Evolutionary conservation across 805 yeast species (phyloP).

Genomic region (Monosporozyma aerobia): DNA sequence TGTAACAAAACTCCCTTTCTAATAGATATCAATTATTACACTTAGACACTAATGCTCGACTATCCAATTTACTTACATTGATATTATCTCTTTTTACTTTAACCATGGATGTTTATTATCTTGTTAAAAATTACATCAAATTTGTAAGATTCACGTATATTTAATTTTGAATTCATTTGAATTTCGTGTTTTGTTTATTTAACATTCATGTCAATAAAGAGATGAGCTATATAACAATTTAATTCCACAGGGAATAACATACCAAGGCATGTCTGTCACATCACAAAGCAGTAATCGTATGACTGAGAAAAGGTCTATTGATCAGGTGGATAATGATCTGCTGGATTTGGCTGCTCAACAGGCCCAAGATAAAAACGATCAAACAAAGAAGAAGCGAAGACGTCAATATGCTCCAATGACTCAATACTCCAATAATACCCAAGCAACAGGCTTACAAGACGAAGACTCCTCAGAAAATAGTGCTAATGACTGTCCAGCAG

Average conservation of each 20-base stretch:
- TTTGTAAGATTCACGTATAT: too few species aligned
- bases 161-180: not conserved
- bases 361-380: slow-evolving; percentile 4
- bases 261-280: not conserved
- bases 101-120: too few species aligned
- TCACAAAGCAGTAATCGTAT: not conserved
- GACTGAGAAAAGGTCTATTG: slow-evolving; percentile 9
- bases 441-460: not conserved
- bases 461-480: not conserved
- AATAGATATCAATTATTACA: too few species aligned
- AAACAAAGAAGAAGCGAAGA: slow-evolving; percentile 13
- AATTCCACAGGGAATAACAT: not conserved
- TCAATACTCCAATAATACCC: slow-evolving; percentile 10
- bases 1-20: too few species aligned
- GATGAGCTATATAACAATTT: not conserved
- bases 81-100: too few species aligned
- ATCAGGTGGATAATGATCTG: slow-evolving; percentile 14
- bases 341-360: slow-evolving; percentile 11
- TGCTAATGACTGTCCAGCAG: slow-evolving; percentile 34
- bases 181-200: not conserved
- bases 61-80: too few species aligned
- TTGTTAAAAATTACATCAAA: too few species aligned
- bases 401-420: slow-evolving; percentile 24
- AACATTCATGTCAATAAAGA: not conserved
- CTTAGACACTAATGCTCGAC: too few species aligned